These are phyloP conservation scores for Pestalotiopsis sp. DNA, from an alignment of 2,329 filamentous ascomycete species.

Conservation along the genomic window DNA sequence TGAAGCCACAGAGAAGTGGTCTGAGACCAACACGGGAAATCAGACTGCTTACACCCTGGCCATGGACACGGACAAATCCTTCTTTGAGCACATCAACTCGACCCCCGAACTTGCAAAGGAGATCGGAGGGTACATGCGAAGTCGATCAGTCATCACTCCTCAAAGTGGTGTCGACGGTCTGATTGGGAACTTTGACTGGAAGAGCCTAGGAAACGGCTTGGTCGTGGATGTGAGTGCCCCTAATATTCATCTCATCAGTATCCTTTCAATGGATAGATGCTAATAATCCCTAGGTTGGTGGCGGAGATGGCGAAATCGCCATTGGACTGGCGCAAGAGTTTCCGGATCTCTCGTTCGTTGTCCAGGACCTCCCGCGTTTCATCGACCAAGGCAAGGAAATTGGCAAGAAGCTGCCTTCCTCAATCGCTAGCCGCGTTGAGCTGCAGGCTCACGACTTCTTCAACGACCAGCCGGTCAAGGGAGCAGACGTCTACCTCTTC, in stretches of 20 bases:
- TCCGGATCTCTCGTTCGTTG: no score
- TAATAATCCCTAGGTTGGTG: no score
- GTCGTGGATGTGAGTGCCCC: neutral
- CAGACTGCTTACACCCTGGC: neutral
- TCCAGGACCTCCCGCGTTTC: no score
- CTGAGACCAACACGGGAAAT: neutral
- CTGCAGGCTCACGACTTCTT: slow-evolving; percentile 23
- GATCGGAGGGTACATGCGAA: neutral
- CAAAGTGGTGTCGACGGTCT: neutral
- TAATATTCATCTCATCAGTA: neutral
- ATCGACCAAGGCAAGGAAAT: no score
- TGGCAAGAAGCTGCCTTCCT: no score
- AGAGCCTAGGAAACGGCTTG: neutral
- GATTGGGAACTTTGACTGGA: neutral
- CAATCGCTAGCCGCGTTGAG: no score
- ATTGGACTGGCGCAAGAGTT: no score
- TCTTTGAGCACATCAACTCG: neutral
- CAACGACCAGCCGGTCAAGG: slow-evolving; percentile 21
- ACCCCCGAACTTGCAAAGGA: neutral
- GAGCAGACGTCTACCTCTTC: slow-evolving; percentile 44
- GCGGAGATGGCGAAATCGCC: no score
- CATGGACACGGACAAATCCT: neutral
- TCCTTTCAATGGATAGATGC: no score
- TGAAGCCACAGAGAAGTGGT: neutral
- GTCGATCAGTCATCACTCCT: neutral